Base-by-base conservation (phyloP, 2,329 filamentous ascomycete species). In the Alternaria gaisen region DNA sequence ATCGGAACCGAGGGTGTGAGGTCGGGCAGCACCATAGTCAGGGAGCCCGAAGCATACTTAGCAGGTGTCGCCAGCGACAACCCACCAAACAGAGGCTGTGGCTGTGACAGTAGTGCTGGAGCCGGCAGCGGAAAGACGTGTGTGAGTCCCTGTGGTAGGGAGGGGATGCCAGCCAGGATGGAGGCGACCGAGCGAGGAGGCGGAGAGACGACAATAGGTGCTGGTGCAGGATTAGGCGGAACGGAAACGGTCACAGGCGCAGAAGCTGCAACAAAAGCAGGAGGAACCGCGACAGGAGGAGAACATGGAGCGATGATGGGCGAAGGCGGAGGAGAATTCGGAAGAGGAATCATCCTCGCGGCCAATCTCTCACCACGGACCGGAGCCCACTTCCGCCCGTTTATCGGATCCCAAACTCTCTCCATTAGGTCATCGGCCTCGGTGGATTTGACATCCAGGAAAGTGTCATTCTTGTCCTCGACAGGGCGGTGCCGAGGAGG, bases 341-440 rank as follows among this genome's bases (percentile, higher is more conserved):
- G 48, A 40, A 26, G 48, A n/a, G 48, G 24, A 38, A 26, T 32
- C 48, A 28, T 22, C 41, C 28, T 20, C 20, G 52, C 40, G 12
- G 41, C 52, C 28, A 38, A 24, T 24, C 41, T 32, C 20, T 22
- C 52, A 24, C 30, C 52, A 53, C 51, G 51, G 9, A 42, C 41
- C 20, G 52, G 52, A 43, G 20, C 26, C 57, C 57, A 60, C 22
- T 41, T 40, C 57, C 57, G 56, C 8, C 57, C 57, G 32, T 26
- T 32, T 16, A 56, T 14, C 22, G 44, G 52, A 20, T 60, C 52
- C n/a, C 41, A 56, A 18, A 41, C 46, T 24, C 57, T 28, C 20
- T 60, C 41, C 46, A 60, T 60, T 7, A 32, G 57, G n/a, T 46
- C 57, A 34, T 36, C 38, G 16, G 47, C 5, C 43, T 38, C 57